Conservation (phyloP, 140 eudicot genomes). For the Cichorium intybus region DNA sequence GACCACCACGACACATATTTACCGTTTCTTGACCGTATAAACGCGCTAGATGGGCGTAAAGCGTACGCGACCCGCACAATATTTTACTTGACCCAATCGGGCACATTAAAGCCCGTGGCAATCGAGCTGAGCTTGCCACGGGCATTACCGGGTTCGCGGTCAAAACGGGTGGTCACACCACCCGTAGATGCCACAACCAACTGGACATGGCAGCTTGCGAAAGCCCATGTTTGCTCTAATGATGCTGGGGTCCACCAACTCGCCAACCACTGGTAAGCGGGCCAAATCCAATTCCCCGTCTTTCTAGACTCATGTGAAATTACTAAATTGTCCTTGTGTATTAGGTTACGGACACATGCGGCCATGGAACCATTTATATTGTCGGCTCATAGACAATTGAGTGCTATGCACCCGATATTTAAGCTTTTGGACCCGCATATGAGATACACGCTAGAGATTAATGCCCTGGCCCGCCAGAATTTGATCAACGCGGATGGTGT, state of each 20-base stretch:
- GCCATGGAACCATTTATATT: slow-evolving; percentile 84
- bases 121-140: slow-evolving; percentile 85
- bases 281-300: background rate
- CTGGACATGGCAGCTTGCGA: slow-evolving; percentile 93
- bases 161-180: slow-evolving; percentile 78
- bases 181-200: slow-evolving; percentile 75
- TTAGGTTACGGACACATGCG: slow-evolving; percentile 92
- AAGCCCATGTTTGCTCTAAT: slow-evolving; percentile 91
- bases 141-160: slow-evolving; percentile 40
- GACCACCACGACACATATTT: slow-evolving; percentile 84
- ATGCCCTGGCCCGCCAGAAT: slow-evolving; percentile 79
- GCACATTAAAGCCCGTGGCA: slow-evolving; percentile 88
- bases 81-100: slow-evolving; percentile 60
- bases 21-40: slow-evolving; percentile 79
- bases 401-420: slow-evolving; percentile 85
- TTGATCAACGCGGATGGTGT: slow-evolving; percentile 80
- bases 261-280: slow-evolving; percentile 77
- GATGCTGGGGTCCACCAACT: slow-evolving; percentile 98
- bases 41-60: slow-evolving; percentile 87
- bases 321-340: background rate
- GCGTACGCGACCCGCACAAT: slow-evolving; percentile 88
- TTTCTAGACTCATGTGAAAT: background rate
- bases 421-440: slow-evolving; percentile 96
- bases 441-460: slow-evolving; percentile 86
- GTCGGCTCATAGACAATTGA: slow-evolving; percentile 90